Base-by-base conservation (phyloP, 495 filamentous ascomycete species). In the Penicillium simplicissimum region DNA sequence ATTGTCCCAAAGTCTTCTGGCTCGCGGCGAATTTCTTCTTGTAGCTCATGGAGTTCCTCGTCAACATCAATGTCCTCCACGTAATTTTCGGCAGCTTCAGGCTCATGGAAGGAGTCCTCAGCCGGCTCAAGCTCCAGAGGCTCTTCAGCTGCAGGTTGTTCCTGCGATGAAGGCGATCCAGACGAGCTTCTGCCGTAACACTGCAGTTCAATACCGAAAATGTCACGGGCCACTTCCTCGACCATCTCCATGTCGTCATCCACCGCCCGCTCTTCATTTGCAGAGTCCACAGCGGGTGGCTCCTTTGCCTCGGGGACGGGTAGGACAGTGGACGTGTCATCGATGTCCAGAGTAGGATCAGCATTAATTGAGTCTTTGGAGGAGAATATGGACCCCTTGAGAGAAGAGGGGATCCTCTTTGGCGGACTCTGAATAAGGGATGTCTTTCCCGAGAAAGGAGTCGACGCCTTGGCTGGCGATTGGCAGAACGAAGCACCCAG, bases 391-490 rank as follows among this genome's bases (percentile, higher is more conserved):
- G 72, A 77, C 21, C 59, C 69, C 55, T 76, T 80, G 53, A 80
- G 76, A 0, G 77, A 76, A 11, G 78, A 76, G 4, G 66, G 58
- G 36, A 75, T 66, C 42, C 70, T 76, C 61, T 78, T 81, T 0
- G 80, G 77, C 9, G 80, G 79, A 28, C 74, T 79, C 49, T 77
- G 72, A 23, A 83, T 68, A 17, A 82, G 63, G 8, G 77, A 80
- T 10, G 67, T 59, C 47, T 71, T 59, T 15, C 67, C 68, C 4
- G 76, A 73, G 0, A 71, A 71, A 3, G 77, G 72, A 8, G 73
- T 71, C 0, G 69, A 65, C 13, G 68, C 58, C 55, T 76, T 71
- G 8, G 67, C 31, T 1, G 71, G 56, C n/a, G 69, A 70, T 28
- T 74, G 67, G 2, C 63, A 62, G 28, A 79, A 71, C 0, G 74